Evolutionary conservation across 345 rosid species (phyloP).

Genomic region (Leavenworthia alabamica): DNA sequence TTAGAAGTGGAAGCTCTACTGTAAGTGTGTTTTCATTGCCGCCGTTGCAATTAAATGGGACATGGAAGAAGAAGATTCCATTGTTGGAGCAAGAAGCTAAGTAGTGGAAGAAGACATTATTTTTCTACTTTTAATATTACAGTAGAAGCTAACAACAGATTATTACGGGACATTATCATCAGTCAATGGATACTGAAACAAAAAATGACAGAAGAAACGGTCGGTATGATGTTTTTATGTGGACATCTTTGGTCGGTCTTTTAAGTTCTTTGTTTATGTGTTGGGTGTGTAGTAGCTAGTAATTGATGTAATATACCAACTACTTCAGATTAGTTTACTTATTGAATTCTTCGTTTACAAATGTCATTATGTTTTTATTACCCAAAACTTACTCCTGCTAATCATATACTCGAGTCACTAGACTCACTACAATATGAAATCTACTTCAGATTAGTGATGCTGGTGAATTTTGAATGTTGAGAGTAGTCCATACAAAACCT

Average conservation of each 20-base stretch:
- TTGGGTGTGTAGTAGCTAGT: too few relatives aligned
- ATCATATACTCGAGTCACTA: neutral
- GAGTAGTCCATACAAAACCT: too few relatives aligned
- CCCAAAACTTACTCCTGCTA: neutral
- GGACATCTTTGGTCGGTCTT: too few relatives aligned
- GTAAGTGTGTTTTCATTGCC: slow-evolving; percentile 84
- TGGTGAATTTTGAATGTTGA: too few relatives aligned
- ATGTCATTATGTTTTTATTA: neutral
- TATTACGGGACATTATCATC: neutral
- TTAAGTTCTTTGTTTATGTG: too few relatives aligned
- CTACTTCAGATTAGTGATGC: too few relatives aligned
- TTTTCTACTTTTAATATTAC: neutral
- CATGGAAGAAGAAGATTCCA: slow-evolving; percentile 75
- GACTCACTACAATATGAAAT: neutral
- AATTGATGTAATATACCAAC: slow-evolving; percentile 4
- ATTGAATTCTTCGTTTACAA: neutral
- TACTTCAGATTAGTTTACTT: neutral
- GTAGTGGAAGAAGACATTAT: slow-evolving; percentile 14
- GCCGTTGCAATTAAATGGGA: slow-evolving; percentile 57
- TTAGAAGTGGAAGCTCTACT: slow-evolving; percentile 79
- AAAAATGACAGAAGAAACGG: too few relatives aligned
- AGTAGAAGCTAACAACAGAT: slow-evolving; percentile 10
- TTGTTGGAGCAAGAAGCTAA: slow-evolving; percentile 78
- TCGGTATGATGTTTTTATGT: too few relatives aligned
- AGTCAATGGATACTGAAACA: slow-evolving; percentile 13